Evolutionary conservation across 2,329 filamentous ascomycete species (phyloP).

Genomic region (Calonectria henricotiae): DNA sequence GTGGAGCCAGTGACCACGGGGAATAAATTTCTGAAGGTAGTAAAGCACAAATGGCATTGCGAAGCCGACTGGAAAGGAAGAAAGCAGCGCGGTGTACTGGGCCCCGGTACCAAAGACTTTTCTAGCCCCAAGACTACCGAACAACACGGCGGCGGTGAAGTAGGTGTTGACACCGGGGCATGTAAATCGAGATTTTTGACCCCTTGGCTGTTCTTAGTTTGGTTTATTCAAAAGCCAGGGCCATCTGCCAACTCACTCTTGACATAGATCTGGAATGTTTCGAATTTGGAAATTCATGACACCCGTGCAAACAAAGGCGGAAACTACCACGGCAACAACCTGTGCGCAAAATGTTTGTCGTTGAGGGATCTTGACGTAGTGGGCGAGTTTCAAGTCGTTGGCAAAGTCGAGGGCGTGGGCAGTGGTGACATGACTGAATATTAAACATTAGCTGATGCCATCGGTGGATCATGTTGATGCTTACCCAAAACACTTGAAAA

Average conservation of each 20-base stretch:
- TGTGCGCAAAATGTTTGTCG: constrained; percentile 57
- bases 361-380: constrained; percentile 66
- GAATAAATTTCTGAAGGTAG: constrained; percentile 56
- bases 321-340: constrained; percentile 54
- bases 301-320: constrained; percentile 57
- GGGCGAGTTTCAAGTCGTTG: constrained; percentile 58
- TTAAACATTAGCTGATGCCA: not conserved
- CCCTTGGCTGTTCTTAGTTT: constrained; percentile 40
- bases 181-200: constrained; percentile 57
- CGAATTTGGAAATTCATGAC: constrained; percentile 59
- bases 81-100: constrained; percentile 58
- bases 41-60: constrained; percentile 59
- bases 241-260: not conserved
- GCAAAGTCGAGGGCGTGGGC: constrained; percentile 59
- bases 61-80: constrained; percentile 62
- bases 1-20: constrained; percentile 56
- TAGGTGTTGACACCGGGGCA: constrained; percentile 62
- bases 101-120: constrained; percentile 58
- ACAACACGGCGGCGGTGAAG: constrained; percentile 61
- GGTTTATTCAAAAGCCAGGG: fast-evolving
- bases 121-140: constrained; percentile 60
- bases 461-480: not conserved
- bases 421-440: constrained; percentile 52
- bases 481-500: constrained; percentile 64
- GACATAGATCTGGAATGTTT: constrained; percentile 59